Percentiles rank a stretch among this genome's conserved stretches.
These are phyloP conservation scores for Zoysia japonica DNA, from an alignment of 176 grass and related monocot species.

Conservation along the genomic window DNA sequence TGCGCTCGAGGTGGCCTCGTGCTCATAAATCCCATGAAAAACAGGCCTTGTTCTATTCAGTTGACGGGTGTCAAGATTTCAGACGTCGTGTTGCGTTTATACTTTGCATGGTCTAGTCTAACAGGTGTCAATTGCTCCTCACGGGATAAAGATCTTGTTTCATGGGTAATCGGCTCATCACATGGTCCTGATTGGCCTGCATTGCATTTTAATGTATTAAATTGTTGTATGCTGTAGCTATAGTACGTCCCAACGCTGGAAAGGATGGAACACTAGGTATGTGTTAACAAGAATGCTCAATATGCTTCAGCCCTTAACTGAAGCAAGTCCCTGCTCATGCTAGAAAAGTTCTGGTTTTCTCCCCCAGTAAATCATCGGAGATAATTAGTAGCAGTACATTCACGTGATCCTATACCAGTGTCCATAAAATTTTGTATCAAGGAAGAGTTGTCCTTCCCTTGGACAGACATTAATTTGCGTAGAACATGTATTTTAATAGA, in stretches of 20 bases:
- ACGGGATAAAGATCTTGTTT: not conserved
- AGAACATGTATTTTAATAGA: not conserved
- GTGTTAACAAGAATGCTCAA: constrained; percentile 9
- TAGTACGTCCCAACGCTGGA: constrained; percentile 8
- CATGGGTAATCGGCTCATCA: constrained; percentile 20
- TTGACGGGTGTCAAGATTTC: constrained; percentile 35
- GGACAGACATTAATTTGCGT: not conserved
- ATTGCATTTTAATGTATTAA: constrained; percentile 43
- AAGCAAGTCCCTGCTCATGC: constrained; percentile 5
- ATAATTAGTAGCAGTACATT: not conserved
- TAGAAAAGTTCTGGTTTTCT: not conserved
- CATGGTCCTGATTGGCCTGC: constrained; percentile 41
- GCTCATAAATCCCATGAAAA: constrained; percentile 29
- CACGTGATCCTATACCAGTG: not conserved
- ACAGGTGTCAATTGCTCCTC: constrained; percentile 52
- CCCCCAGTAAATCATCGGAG: no score
- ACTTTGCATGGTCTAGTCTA: constrained; percentile 34
- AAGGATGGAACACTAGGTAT: not conserved
- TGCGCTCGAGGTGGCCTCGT: constrained; percentile 45
- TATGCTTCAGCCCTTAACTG: not conserved
- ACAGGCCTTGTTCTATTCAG: constrained; percentile 1
- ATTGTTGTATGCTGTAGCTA: constrained; percentile 22
- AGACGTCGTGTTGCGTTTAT: constrained; percentile 7
- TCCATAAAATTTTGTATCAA: not conserved
- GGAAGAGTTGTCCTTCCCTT: not conserved